Percentiles rank a stretch among this genome's conserved stretches.
Conservation (phyloP, 2,329 filamentous ascomycete genomes). For the Beauveria scarabaeidicola region DNA sequence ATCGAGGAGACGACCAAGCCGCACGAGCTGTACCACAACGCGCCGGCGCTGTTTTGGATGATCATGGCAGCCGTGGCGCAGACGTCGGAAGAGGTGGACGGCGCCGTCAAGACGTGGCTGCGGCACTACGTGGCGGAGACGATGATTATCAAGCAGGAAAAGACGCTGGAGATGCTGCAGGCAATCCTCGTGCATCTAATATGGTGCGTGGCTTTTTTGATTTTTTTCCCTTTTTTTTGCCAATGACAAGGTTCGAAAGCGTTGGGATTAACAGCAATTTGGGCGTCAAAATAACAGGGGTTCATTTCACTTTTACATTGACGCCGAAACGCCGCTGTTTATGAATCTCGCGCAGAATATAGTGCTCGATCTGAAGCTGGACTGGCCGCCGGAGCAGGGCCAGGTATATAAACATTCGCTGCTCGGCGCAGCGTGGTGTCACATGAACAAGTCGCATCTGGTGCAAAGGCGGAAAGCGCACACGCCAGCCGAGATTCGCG, state of each 20-base stretch:
- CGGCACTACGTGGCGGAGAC: conserved; percentile 21
- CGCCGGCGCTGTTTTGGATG: conserved; percentile 24
- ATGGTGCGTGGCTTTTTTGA: conserved; percentile 18
- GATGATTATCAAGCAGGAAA: conserved; percentile 22
- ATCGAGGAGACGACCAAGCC: conserved; percentile 16
- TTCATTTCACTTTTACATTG: conserved; percentile 23
- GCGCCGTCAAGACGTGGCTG: conserved; percentile 20
- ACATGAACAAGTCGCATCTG: conserved; percentile 9
- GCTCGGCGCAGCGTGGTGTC: conserved; percentile 6
- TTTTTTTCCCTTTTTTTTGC: too few species aligned
- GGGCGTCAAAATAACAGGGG: conserved; percentile 19
- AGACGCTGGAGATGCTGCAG: conserved; percentile 22
- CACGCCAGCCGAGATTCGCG: conserved; percentile 3
- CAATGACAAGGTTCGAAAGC: too few species aligned
- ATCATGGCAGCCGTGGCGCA: conserved; percentile 22
- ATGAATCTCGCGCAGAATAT: conserved; percentile 2
- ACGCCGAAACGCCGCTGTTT: conserved; percentile 10
- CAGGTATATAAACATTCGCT: neutral
- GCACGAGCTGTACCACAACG: conserved; percentile 17
- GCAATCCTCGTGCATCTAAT: conserved; percentile 21
- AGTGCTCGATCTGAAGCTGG: conserved; percentile 1
- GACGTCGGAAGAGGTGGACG: conserved; percentile 19
- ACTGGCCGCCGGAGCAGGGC: conserved; percentile 1
- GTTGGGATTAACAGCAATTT: too few species aligned
- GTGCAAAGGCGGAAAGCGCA: neutral